Evolutionary conservation across 208 protist species (phyloP).

Genomic region (Acanthamoeba triangularis): DNA sequence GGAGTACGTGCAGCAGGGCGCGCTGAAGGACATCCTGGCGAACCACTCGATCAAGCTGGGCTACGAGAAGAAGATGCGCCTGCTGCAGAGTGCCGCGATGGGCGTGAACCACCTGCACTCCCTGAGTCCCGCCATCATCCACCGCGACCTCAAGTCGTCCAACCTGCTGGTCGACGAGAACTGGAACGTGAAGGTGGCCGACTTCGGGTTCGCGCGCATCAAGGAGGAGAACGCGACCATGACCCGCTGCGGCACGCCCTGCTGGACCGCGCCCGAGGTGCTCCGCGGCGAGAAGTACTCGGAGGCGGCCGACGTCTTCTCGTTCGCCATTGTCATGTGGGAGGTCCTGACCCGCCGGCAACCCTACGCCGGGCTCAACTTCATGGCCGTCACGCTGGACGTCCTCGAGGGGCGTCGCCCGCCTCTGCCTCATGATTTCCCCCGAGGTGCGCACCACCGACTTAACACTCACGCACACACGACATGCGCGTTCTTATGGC

Average conservation of each 20-base stretch:
- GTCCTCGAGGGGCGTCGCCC: slow-evolving; percentile 21
- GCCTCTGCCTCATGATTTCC: not conserved
- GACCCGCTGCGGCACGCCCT: slow-evolving; percentile 53
- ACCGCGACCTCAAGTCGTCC: slow-evolving; percentile 46
- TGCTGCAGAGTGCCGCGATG: slow-evolving; percentile 1
- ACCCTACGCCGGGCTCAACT: slow-evolving; percentile 36
- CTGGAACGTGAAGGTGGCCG: slow-evolving; percentile 58
- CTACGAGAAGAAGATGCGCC: not conserved
- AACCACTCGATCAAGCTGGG: not conserved
- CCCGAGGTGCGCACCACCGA: not conserved
- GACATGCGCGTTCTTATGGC: too few species aligned
- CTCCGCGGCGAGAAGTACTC: slow-evolving; percentile 22
- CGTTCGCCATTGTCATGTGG: slow-evolving; percentile 40
- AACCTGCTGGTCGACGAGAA: slow-evolving; percentile 69
- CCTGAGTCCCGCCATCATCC: slow-evolving; percentile 4
- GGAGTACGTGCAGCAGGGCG: slow-evolving; percentile 83
- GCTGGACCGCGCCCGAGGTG: slow-evolving; percentile 52
- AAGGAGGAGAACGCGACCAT: slow-evolving; percentile 64
- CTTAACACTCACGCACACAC: too few species aligned
- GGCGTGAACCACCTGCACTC: slow-evolving; percentile 65
- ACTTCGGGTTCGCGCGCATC: slow-evolving; percentile 60
- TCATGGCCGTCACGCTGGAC: slow-evolving; percentile 59
- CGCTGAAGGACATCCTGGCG: slow-evolving; percentile 80
- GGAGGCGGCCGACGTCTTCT: slow-evolving; percentile 20
- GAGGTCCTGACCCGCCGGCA: not conserved